Percentiles rank a stretch among this genome's conserved stretches.
phyloP scores from a whole-genome alignment of 371 early-diverging fungal species.

The Fennellomyces sp. region DNA sequence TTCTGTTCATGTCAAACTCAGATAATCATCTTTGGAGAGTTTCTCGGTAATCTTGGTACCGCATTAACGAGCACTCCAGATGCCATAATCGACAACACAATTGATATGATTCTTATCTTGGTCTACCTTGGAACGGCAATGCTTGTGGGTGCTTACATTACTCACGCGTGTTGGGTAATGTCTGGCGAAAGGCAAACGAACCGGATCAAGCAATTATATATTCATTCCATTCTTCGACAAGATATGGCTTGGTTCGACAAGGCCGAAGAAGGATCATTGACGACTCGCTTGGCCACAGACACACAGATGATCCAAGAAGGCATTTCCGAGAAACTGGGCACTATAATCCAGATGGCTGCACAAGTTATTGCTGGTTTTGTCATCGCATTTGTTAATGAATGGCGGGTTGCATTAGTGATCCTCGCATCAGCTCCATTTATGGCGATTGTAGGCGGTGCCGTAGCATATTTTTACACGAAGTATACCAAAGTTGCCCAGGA shows the following conservation, averaged over 20 bases:
- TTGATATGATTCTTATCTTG: slow-evolving; percentile 19
- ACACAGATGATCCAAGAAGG: slow-evolving; percentile 82
- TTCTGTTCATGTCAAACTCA: slow-evolving; percentile 1
- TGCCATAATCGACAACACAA: slow-evolving; percentile 16
- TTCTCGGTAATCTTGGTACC: slow-evolving; percentile 20
- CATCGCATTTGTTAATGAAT: slow-evolving; percentile 73
- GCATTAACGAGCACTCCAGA: slow-evolving; percentile 27
- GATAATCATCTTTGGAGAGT: slow-evolving; percentile 27
- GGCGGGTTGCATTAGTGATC: slow-evolving; percentile 82
- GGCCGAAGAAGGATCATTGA: slow-evolving; percentile 63
- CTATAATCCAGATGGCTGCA: slow-evolving; percentile 62
- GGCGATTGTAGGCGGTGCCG: slow-evolving; percentile 36
- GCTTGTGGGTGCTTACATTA: slow-evolving; percentile 14
- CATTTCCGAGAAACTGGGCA: slow-evolving; percentile 80
- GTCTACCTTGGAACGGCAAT: slow-evolving; percentile 20
- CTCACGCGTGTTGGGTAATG: slow-evolving; percentile 19
- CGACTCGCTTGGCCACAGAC: slow-evolving; percentile 74
- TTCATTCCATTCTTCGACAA: slow-evolving; percentile 75
- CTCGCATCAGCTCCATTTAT: slow-evolving; percentile 63
- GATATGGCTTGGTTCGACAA: slow-evolving; percentile 85
- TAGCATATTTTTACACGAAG: slow-evolving; percentile 62
- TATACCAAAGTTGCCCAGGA: slow-evolving; percentile 40
- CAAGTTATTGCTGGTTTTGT: slow-evolving; percentile 35
- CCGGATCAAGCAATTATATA: slow-evolving; percentile 62
- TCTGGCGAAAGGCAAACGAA: slow-evolving; percentile 19